These are phyloP conservation scores for Eucalyptus sp. DNA, from an alignment of 345 rosid species.

Conservation along the genomic window DNA sequence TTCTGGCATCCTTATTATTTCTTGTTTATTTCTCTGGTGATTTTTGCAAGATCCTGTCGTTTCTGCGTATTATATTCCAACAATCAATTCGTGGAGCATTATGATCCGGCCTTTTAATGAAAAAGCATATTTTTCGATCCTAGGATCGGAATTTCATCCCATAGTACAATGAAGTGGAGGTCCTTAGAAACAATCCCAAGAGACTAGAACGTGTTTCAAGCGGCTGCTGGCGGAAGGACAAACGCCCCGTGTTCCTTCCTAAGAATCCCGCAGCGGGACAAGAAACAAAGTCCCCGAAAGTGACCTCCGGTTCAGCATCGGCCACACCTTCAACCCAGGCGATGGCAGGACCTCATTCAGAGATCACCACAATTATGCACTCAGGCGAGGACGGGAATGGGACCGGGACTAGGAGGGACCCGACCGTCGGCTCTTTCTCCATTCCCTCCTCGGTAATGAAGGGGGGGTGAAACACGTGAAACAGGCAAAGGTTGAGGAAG, in stretches of 20 bases:
- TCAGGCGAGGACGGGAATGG: background rate
- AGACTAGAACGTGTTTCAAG: background rate
- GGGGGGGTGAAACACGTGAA: background rate
- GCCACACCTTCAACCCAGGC: background rate
- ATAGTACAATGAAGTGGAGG: background rate
- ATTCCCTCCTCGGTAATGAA: background rate
- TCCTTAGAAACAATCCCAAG: background rate
- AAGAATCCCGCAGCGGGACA: background rate
- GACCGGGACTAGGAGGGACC: background rate
- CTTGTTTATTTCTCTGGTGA: no score
- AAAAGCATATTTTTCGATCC: background rate
- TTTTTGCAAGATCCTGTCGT: no score
- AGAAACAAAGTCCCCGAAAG: background rate
- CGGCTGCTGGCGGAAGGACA: background rate
- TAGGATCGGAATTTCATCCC: background rate
- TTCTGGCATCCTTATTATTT: no score
- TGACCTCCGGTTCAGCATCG: background rate
- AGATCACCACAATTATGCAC: background rate
- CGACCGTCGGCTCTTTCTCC: background rate
- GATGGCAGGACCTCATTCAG: background rate
- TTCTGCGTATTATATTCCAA: no score
- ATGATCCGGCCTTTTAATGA: background rate
- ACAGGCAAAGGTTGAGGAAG: background rate
- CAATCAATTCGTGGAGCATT: background rate
- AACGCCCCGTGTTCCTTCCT: background rate